phyloP scores from a whole-genome alignment of 306 rosid species.

The apple (Malus domestica) region ASM211411v1 NC_041791.1:35448001-35448500 shows the following conservation, averaged over 20 bases:
- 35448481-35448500: slow-evolving; percentile 47
- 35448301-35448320: neutral
- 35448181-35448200: slow-evolving; percentile 1
- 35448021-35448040: neutral
- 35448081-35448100: neutral
- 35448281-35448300: neutral
- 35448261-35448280: neutral
- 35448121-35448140: neutral
- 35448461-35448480: slow-evolving; percentile 21
- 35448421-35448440: slow-evolving; percentile 28
- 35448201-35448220: neutral
- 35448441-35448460: slow-evolving; percentile 24
- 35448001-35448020: neutral
- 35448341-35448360: neutral
- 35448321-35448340: neutral
- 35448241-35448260: slow-evolving; percentile 3
- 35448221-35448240: neutral
- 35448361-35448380: neutral
- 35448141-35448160: neutral
- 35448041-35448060: slow-evolving; percentile 1
- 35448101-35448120: neutral
- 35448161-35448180: neutral
- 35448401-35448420: slow-evolving; percentile 32
- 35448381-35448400: neutral
- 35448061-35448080: slow-evolving; percentile 6